A percentile compares a stretch with the other conserved stretches of the same genome.
Conservation (phyloP, 1,139 yeast species). For the Yamadazyma atmosphaerica region DNA sequence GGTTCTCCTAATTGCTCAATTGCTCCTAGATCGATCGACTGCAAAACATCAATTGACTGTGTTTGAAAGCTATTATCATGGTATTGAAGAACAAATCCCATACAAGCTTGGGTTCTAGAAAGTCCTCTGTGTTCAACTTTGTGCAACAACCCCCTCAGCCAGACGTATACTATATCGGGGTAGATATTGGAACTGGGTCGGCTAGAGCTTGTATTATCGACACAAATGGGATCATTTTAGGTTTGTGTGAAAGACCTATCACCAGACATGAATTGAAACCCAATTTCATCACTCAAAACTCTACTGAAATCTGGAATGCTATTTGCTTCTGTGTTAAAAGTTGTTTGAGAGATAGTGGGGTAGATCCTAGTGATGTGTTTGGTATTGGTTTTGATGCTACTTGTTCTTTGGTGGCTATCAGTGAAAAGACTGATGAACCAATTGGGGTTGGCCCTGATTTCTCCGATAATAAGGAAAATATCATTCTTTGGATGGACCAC, state of each 20-base stretch:
- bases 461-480: constrained; percentile 67
- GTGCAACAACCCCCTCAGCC: constrained; percentile 44
- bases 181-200: constrained; percentile 97
- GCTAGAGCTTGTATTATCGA: constrained; percentile 94
- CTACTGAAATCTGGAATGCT: constrained; percentile 91
- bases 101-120: constrained; percentile 42
- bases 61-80: not conserved
- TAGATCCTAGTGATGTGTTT: constrained; percentile 62
- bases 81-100: constrained; percentile 22
- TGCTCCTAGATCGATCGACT: not conserved
- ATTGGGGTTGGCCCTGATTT: constrained; percentile 94
- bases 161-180: constrained; percentile 76
- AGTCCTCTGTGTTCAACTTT: constrained; percentile 40
- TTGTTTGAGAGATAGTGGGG: constrained; percentile 70
- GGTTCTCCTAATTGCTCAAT: constrained; percentile 1
- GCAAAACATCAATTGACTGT: too few species aligned
- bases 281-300: constrained; percentile 75
- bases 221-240: constrained; percentile 75
- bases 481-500: constrained; percentile 97
- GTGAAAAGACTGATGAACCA: constrained; percentile 66
- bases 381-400: constrained; percentile 98
- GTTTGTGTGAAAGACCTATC: constrained; percentile 77
- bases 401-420: constrained; percentile 84
- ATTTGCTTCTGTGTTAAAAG: constrained; percentile 79
- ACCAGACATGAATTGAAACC: constrained; percentile 74